A percentile compares a stretch with the other conserved stretches of the same genome.
Conservation (phyloP, 2,329 filamentous ascomycete genomes). For the Pestalotiopsis fici region DNA sequence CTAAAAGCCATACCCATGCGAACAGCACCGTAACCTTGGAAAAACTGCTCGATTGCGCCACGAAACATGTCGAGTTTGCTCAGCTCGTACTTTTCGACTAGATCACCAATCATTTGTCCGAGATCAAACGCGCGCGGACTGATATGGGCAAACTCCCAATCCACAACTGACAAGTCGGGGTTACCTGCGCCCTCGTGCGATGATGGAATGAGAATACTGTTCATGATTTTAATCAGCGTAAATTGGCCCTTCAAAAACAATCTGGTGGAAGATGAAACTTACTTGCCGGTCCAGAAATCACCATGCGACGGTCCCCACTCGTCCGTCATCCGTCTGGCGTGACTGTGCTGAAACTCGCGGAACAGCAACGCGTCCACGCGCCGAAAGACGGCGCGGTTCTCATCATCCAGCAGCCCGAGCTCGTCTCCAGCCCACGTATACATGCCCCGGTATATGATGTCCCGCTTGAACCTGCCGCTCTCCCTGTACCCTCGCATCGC, state of each 20-base stretch:
- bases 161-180: constrained; percentile 34
- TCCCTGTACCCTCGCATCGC: constrained; percentile 26
- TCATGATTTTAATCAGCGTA: background rate
- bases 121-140: constrained; percentile 39
- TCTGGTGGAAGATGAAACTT: constrained; percentile 14
- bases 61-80: constrained; percentile 27
- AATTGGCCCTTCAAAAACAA: too few species aligned
- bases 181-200: background rate
- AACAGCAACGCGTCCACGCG: constrained; percentile 19
- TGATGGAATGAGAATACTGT: background rate
- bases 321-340: background rate
- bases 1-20: constrained; percentile 38
- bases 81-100: constrained; percentile 39
- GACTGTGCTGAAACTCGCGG: constrained; percentile 1
- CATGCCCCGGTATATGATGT: constrained; percentile 36
- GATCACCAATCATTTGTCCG: constrained; percentile 41
- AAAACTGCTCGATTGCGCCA: constrained; percentile 33
- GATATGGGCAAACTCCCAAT: constrained; percentile 43
- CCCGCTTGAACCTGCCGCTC: constrained; percentile 37
- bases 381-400: constrained; percentile 25
- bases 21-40: constrained; percentile 34
- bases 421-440: constrained; percentile 29
- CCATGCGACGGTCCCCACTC: constrained; percentile 35
- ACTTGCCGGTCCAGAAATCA: constrained; percentile 45
- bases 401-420: constrained; percentile 31